phyloP scores from a whole-genome alignment of 1,139 yeast species.

The Nakaseomyces kungkrabaensis region DNA sequence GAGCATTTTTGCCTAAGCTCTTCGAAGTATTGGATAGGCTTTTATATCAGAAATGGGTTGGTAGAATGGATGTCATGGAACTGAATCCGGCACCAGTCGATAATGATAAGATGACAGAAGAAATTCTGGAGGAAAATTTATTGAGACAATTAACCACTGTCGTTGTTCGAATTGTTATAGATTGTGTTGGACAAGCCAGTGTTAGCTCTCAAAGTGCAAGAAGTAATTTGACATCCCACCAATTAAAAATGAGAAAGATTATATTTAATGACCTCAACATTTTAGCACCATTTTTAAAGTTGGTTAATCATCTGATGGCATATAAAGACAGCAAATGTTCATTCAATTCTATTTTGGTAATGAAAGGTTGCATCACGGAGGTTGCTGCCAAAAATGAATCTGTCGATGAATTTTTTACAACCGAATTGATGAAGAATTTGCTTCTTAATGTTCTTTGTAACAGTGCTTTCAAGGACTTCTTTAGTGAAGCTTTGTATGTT shows the following conservation, averaged over 20 bases:
- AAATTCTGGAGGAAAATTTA: conserved; percentile 96
- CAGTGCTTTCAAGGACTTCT: conserved; percentile 76
- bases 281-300: conserved; percentile 67
- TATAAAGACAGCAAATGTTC: conserved; percentile 89
- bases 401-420: conserved; percentile 67
- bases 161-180: conserved; percentile 81
- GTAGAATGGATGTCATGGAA: conserved; percentile 53
- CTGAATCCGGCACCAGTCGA: conserved; percentile 33
- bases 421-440: conserved; percentile 38
- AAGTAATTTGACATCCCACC: conserved; percentile 39
- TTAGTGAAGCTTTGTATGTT: conserved; percentile 83
- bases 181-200: conserved; percentile 64
- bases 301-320: conserved; percentile 66
- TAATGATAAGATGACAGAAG: conserved; percentile 85
- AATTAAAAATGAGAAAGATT: conserved; percentile 52
- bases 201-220: conserved; percentile 25
- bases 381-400: conserved; percentile 60
- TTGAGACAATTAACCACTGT: conserved; percentile 88
- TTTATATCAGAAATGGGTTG: conserved; percentile 66
- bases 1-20: conserved; percentile 66
- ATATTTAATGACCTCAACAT: conserved; percentile 57
- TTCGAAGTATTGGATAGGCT: conserved; percentile 64
- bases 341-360: conserved; percentile 74
- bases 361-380: conserved; percentile 56
- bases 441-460: conserved; percentile 57